Conservation (phyloP, 306 rosid species). For the Gillenia trifoliata region DNA sequence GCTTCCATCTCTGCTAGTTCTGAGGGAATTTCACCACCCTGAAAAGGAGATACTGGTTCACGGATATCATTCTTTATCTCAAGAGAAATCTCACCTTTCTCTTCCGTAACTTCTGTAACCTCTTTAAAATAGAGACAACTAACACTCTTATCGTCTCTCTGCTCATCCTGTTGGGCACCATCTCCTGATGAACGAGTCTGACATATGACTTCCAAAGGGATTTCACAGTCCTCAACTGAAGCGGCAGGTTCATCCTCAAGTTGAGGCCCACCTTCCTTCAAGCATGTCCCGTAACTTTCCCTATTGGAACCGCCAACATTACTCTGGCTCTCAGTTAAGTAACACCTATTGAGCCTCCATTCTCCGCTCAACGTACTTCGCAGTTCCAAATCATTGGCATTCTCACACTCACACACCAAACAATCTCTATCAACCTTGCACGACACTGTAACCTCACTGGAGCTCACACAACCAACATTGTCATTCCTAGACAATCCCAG, state of each 20-base stretch:
- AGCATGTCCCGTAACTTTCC: slow-evolving; percentile 10
- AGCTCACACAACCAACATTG: slow-evolving; percentile 23
- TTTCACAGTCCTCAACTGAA: slow-evolving; percentile 15
- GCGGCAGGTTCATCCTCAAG: slow-evolving; percentile 25
- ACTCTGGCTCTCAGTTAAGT: slow-evolving; percentile 22
- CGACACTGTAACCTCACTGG: slow-evolving; percentile 23
- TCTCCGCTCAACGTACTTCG: slow-evolving; percentile 32
- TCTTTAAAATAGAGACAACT: slow-evolving; percentile 22
- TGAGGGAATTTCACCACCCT: slow-evolving; percentile 29
- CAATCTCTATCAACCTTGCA: slow-evolving; percentile 11
- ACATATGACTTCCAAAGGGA: slow-evolving; percentile 18
- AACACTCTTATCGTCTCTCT: slow-evolving; percentile 26
- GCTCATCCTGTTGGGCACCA: slow-evolving; percentile 35
- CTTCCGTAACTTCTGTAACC: slow-evolving; percentile 18
- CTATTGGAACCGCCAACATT: slow-evolving; percentile 16
- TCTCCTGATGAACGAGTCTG: slow-evolving; percentile 19
- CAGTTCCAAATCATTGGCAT: background rate
- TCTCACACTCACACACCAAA: slow-evolving; percentile 1
- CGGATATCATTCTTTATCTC: slow-evolving; percentile 24
- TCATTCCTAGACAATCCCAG: slow-evolving; percentile 15
- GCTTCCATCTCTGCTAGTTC: slow-evolving; percentile 25
- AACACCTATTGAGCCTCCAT: slow-evolving; percentile 25
- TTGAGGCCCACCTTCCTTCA: slow-evolving; percentile 23
- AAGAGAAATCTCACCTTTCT: slow-evolving; percentile 7
- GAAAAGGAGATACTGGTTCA: slow-evolving; percentile 26